A percentile compares a stretch with the other conserved stretches of the same genome.
phyloP scores from a whole-genome alignment of 208 protist genomes.

The Crithidia thermophila region DNA sequence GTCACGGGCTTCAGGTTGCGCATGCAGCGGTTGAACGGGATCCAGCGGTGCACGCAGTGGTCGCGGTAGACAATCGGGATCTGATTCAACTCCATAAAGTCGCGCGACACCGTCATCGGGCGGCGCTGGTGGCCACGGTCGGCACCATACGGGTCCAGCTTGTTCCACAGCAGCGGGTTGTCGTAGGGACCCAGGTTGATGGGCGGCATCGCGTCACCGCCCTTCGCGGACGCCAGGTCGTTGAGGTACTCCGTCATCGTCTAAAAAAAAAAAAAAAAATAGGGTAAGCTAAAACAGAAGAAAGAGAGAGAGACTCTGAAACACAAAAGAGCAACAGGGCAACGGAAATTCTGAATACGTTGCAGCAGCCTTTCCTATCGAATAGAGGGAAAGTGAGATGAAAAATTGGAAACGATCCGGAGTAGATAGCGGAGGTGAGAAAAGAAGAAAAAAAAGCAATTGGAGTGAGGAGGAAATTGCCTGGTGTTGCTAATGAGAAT shows the following conservation, averaged over 20 bases:
- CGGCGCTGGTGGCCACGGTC: constrained; percentile 90
- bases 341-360: background rate
- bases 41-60: constrained; percentile 89
- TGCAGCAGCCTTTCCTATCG: no score
- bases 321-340: background rate
- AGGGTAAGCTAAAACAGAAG: background rate
- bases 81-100: constrained; percentile 90
- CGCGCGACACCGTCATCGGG: constrained; percentile 87
- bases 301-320: background rate
- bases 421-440: no score
- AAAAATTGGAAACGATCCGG: no score
- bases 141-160: constrained; percentile 91
- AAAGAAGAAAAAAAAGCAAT: constrained; percentile 10
- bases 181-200: constrained; percentile 91
- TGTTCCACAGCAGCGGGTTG: constrained; percentile 92
- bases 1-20: constrained; percentile 88
- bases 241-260: constrained; percentile 89
- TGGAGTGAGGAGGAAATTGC: constrained; percentile 17
- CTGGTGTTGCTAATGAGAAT: no score
- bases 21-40: constrained; percentile 84
- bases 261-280: background rate
- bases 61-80: constrained; percentile 88
- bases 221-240: constrained; percentile 55
- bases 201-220: constrained; percentile 69
- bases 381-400: no score